Evolutionary conservation across 768 basidiomycete genomes (phyloP), one percentile per base, ranked within the genome.

Genomic region (Lanmaoa pseudosensibilis): DNA sequence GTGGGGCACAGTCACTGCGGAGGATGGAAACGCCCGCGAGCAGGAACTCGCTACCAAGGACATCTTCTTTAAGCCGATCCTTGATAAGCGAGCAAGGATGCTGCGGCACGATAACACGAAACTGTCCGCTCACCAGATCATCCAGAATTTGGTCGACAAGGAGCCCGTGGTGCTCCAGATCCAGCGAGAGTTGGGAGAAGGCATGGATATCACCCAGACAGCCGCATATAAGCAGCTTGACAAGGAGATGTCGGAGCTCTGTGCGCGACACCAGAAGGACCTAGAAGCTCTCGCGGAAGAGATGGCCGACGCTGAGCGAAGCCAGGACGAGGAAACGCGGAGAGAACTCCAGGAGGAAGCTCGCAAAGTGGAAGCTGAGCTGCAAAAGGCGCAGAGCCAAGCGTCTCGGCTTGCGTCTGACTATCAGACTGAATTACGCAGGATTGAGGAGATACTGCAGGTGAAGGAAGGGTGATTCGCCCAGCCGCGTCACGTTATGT

Each of bases 211-310:
- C 37, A 72, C 77, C n/a, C 73, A 85, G 58, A 84, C 85, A 0
- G 72, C 73, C 1, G 85, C 84, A 6, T 83, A 78, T 10, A 74
- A 63, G 38, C 83, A 83, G 59, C 73, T 86, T 7, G 76, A 77
- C 51, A 73, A 72, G 37, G 83, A 83, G 52, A 69, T 83, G 11
- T 73, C 74, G 50, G 78, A 77, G 39, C 77, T 81, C 57, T 73
- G 73, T n/a, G 66, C 74, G 50, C 72, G 75, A 33, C 78, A 81
- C 59, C 65, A 73, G 50, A 69, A 76, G 45, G 83, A 86, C 49
- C 68, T 84, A 54, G 69, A 71, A n/a, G 67, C 67, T 6, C 70
- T 86, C 32, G 70, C 76, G 62, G 65, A 73, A 5, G 81, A 83
- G 56, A 78, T 81, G 69, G 69, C 73, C 43, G 78, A 76, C 36